These are phyloP conservation scores for Lippia alba DNA, from an alignment of 305 asterid species.

Conservation along the genomic window DNA sequence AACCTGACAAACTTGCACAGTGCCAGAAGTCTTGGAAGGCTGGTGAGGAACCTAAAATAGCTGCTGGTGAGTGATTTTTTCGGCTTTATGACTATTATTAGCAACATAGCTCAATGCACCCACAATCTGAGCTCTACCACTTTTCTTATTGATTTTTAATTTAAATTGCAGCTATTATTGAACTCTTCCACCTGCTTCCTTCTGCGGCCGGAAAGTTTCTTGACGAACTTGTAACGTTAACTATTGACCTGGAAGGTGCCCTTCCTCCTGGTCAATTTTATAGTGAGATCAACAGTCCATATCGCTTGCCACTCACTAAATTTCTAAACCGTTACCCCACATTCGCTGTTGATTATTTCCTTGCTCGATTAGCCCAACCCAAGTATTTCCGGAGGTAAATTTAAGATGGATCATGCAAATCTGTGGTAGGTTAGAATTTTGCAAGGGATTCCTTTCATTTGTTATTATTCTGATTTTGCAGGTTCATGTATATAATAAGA, in stretches of 20 bases:
- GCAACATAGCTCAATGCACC: slow-evolving; percentile 11
- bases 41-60: slow-evolving; percentile 99
- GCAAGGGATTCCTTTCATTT: slow-evolving; percentile 21
- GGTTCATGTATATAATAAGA: slow-evolving; percentile 95
- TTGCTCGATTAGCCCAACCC: slow-evolving; percentile 82
- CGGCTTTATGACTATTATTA: slow-evolving; percentile 31
- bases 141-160: slow-evolving; percentile 27
- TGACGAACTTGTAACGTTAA: slow-evolving; percentile 96
- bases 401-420: slow-evolving; percentile 23
- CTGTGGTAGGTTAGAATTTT: slow-evolving; percentile 24
- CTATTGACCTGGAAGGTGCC: slow-evolving; percentile 96
- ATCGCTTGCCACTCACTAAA: slow-evolving; percentile 95
- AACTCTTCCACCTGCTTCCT: slow-evolving; percentile 99
- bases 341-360: slow-evolving; percentile 94
- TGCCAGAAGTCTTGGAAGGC: slow-evolving; percentile 98
- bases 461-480: slow-evolving; percentile 41
- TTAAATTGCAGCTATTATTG: slow-evolving; percentile 87
- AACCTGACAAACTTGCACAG: slow-evolving; percentile 95
- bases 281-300: slow-evolving; percentile 99
- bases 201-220: slow-evolving; percentile 98
- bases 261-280: slow-evolving; percentile 96
- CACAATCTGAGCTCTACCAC: slow-evolving; percentile 14
- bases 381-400: slow-evolving; percentile 92
- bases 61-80: slow-evolving; percentile 77
- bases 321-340: slow-evolving; percentile 96